Percentiles rank a stretch among this genome's conserved stretches.
Evolutionary conservation across 1,284 basidiomycete genomes (phyloP).

Genomic region (Trametes sp.): DNA sequence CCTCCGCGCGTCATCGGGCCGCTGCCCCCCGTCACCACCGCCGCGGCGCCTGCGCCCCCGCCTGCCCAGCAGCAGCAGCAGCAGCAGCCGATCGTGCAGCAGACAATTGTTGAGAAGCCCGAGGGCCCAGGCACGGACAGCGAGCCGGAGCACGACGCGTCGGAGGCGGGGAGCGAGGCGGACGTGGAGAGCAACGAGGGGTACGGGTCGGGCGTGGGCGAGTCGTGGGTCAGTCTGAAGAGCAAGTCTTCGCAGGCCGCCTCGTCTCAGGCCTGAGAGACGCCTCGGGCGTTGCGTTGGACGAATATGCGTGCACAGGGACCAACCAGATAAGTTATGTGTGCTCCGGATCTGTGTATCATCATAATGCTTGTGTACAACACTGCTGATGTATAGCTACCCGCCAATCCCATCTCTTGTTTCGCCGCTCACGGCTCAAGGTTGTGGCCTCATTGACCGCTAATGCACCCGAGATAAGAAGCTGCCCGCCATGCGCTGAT

Average conservation of each 20-base stretch:
- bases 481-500: too few relatives aligned
- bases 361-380: conserved; percentile 14
- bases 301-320: background rate
- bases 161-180: conserved; percentile 62
- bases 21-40: conserved; percentile 12
- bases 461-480: too few relatives aligned
- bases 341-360: conserved; percentile 1
- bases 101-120: conserved; percentile 19
- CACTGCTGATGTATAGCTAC: conserved; percentile 8
- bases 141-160: conserved; percentile 43
- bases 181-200: conserved; percentile 66
- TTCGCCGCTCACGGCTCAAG: background rate
- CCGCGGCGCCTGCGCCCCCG: conserved; percentile 13
- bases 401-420: conserved; percentile 7
- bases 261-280: background rate
- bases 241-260: conserved; percentile 14
- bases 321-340: conserved; percentile 14
- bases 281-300: background rate
- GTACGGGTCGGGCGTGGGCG: conserved; percentile 45
- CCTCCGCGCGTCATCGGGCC: conserved; percentile 48
- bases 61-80: conserved; percentile 16
- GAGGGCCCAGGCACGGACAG: conserved; percentile 38
- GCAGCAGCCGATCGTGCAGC: conserved; percentile 15
- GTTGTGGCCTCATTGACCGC: too few relatives aligned
- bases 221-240: conserved; percentile 73